phyloP scores from a whole-genome alignment of 2,329 filamentous ascomycete genomes.

The Hansfordia pulvinata region DNA sequence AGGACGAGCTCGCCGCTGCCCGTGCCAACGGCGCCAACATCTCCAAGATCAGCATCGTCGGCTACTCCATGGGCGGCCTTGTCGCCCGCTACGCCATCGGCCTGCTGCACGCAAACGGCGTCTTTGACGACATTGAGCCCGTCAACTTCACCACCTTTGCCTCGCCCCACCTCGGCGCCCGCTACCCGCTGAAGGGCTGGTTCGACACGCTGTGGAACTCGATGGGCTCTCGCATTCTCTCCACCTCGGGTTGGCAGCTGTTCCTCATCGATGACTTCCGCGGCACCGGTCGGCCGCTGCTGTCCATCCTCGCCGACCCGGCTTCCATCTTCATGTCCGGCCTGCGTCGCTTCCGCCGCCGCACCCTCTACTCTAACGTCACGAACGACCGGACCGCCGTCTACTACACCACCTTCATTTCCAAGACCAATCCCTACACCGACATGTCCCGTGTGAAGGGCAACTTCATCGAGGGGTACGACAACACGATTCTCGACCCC shows the following conservation, averaged over 20 bases:
- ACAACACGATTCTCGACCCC: conserved; percentile 62
- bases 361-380: conserved; percentile 74
- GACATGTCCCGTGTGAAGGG: conserved; percentile 53
- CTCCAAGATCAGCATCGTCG: conserved; percentile 71
- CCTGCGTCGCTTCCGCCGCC: conserved; percentile 61
- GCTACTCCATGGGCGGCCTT: conserved; percentile 81
- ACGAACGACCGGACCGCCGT: conserved; percentile 72
- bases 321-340: conserved; percentile 76
- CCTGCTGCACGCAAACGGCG: conserved; percentile 65
- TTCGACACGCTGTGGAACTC: conserved; percentile 64
- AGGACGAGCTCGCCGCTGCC: conserved; percentile 44
- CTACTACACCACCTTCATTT: conserved; percentile 72
- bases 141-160: conserved; percentile 93
- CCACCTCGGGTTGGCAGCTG: conserved; percentile 72
- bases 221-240: conserved; percentile 69
- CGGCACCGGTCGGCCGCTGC: conserved; percentile 65
- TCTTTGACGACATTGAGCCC: conserved; percentile 68
- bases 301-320: conserved; percentile 70
- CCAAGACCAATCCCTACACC: conserved; percentile 63
- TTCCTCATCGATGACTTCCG: conserved; percentile 81
- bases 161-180: conserved; percentile 67
- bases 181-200: conserved; percentile 53
- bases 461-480: conserved; percentile 62
- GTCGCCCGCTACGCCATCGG: conserved; percentile 80
- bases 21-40: conserved; percentile 54